Evolutionary conservation across 805 yeast genomes (phyloP).

Genomic region (Hanseniaspora meyeri): DNA sequence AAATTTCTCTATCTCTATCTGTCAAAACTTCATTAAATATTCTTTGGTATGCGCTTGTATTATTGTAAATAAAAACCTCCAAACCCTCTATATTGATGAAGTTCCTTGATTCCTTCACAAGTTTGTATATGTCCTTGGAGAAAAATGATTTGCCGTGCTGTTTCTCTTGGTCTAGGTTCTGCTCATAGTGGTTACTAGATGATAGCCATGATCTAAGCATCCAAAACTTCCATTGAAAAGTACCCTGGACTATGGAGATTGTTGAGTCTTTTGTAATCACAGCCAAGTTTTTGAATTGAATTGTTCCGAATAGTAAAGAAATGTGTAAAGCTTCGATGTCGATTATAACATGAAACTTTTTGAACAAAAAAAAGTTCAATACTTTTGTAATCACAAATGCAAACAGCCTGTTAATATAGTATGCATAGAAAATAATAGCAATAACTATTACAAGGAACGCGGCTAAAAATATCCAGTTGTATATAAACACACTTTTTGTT

Average conservation of each 20-base stretch:
- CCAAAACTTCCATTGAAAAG: constrained; percentile 90
- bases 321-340: constrained; percentile 63
- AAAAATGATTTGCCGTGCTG: constrained; percentile 29
- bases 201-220: constrained; percentile 32
- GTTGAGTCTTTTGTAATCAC: constrained; percentile 65
- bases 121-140: constrained; percentile 2
- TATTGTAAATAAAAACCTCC: constrained; percentile 73
- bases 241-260: constrained; percentile 54
- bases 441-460: constrained; percentile 68
- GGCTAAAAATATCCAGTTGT: constrained; percentile 65
- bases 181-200: constrained; percentile 14
- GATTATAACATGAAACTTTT: constrained; percentile 41
- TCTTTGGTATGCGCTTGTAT: constrained; percentile 63
- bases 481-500: constrained; percentile 21
- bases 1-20: constrained; percentile 10
- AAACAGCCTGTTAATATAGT: constrained; percentile 61
- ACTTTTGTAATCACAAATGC: constrained; percentile 47
- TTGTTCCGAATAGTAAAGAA: constrained; percentile 70
- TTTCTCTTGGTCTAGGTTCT: constrained; percentile 30
- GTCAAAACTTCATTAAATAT: constrained; percentile 34
- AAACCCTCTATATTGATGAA: constrained; percentile 56
- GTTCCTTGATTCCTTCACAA: constrained; percentile 29
- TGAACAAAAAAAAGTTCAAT: constrained; percentile 52
- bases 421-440: constrained; percentile 50
- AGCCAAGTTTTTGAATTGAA: constrained; percentile 64